phyloP scores from a whole-genome alignment of 1,284 basidiomycete species.

The Boletus semigastroideus region DNA sequence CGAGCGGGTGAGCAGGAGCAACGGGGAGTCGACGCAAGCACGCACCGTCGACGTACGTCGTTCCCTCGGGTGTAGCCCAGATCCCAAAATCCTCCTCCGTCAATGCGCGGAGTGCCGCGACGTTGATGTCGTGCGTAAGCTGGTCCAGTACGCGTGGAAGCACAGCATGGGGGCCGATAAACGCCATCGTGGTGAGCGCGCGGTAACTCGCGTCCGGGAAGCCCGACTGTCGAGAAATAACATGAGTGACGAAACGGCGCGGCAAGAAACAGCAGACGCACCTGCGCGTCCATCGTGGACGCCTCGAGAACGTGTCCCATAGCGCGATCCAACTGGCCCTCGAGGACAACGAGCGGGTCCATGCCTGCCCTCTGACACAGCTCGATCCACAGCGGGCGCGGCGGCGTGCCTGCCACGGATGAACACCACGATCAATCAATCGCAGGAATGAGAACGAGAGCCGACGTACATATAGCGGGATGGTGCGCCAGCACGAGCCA shows the following conservation, averaged over 20 bases:
- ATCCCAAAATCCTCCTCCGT: slow-evolving; percentile 76
- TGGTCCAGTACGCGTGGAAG: slow-evolving; percentile 72
- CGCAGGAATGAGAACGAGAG: not conserved
- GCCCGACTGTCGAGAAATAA: slow-evolving; percentile 30
- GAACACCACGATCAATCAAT: not conserved
- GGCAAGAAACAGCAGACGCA: slow-evolving; percentile 19
- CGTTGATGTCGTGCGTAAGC: slow-evolving; percentile 63
- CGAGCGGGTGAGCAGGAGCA: not conserved
- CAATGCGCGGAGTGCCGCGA: slow-evolving; percentile 56
- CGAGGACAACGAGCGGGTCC: slow-evolving; percentile 68
- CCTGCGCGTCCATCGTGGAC: slow-evolving; percentile 44
- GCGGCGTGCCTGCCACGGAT: slow-evolving; percentile 42
- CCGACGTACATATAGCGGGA: slow-evolving; percentile 55
- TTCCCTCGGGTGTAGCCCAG: slow-evolving; percentile 82
- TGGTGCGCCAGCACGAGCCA: slow-evolving; percentile 77
- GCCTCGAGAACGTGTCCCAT: slow-evolving; percentile 50
- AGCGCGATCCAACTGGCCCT: slow-evolving; percentile 48
- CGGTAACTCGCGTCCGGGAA: slow-evolving; percentile 69
- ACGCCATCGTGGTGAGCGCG: slow-evolving; percentile 76
- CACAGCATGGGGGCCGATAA: slow-evolving; percentile 70
- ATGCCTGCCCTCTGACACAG: slow-evolving; percentile 65
- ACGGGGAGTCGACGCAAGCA: not conserved
- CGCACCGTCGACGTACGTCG: slow-evolving; percentile 74
- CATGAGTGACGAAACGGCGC: not conserved
- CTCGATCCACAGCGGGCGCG: slow-evolving; percentile 81